phyloP scores from a whole-genome alignment of 257 asterid species.

The Cynanchum wilfordii region DNA sequence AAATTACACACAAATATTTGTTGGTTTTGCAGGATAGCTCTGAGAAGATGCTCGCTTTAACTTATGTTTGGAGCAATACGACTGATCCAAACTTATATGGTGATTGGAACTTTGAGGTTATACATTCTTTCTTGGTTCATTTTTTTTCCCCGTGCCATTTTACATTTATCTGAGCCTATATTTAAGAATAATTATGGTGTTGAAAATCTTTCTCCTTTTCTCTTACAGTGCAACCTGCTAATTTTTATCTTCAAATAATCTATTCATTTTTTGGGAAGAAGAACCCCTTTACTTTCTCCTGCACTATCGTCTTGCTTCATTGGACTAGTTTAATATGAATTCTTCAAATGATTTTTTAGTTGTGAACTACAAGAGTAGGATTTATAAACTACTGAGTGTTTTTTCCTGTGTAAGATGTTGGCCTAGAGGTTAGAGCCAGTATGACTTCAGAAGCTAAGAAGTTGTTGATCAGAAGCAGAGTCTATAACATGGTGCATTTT shows the following conservation, averaged over 20 bases:
- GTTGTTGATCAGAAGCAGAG: neutral
- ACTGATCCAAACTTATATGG: conserved; percentile 63
- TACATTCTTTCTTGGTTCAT: neutral
- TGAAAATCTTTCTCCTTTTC: neutral
- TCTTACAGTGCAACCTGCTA: neutral
- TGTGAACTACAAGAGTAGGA: neutral
- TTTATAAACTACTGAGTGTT: neutral
- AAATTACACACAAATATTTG: neutral
- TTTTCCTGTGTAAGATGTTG: neutral
- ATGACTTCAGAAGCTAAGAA: neutral
- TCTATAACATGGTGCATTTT: neutral
- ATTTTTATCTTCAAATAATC: neutral
- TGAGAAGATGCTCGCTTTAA: conserved; percentile 41
- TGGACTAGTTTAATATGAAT: neutral
- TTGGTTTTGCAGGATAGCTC: conserved; percentile 49
- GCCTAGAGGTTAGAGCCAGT: neutral
- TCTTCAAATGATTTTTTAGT: neutral
- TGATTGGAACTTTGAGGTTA: conserved; percentile 75
- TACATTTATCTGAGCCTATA: neutral
- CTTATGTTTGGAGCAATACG: conserved; percentile 63
- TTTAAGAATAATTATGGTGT: neutral
- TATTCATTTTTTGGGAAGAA: neutral
- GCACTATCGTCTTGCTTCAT: neutral
- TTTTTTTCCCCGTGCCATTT: neutral
- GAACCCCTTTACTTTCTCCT: neutral